phyloP scores from a whole-genome alignment of 768 basidiomycete species.

The Suillus alpinus region DNA sequence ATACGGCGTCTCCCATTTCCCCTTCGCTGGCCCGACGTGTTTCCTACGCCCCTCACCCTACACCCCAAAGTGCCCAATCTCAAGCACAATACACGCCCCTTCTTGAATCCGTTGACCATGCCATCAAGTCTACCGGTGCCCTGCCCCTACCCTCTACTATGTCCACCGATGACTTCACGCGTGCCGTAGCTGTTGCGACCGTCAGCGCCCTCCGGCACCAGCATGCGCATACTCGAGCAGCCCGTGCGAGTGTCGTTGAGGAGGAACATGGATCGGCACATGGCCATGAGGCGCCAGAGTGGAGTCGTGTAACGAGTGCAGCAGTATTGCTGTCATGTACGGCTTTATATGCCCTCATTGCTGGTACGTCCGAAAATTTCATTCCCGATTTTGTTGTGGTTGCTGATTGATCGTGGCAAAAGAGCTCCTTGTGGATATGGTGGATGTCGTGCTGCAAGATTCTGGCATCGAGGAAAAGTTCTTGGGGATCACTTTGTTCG shows the following conservation, averaged over 20 bases:
- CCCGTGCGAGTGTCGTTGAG: slow-evolving; percentile 40
- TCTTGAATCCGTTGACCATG: slow-evolving; percentile 75
- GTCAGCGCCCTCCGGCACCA: slow-evolving; percentile 87
- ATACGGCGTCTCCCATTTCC: slow-evolving; percentile 43
- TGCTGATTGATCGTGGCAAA: neutral
- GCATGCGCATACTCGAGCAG: slow-evolving; percentile 48
- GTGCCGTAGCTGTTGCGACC: slow-evolving; percentile 92
- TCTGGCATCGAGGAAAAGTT: slow-evolving; percentile 97
- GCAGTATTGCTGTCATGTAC: slow-evolving; percentile 90
- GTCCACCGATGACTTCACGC: slow-evolving; percentile 86
- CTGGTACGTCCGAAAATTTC: slow-evolving; percentile 57
- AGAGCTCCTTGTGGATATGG: slow-evolving; percentile 95
- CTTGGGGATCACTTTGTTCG: slow-evolving; percentile 93
- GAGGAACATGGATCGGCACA: slow-evolving; percentile 56
- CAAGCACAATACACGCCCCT: slow-evolving; percentile 50
- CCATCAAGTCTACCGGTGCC: slow-evolving; percentile 57
- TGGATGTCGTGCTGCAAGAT: slow-evolving; percentile 87
- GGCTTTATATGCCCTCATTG: slow-evolving; percentile 90
- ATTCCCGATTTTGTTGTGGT: neutral
- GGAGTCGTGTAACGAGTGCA: slow-evolving; percentile 88
- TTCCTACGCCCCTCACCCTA: slow-evolving; percentile 48
- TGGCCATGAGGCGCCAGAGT: slow-evolving; percentile 93
- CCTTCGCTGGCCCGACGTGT: slow-evolving; percentile 48
- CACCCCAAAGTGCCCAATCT: slow-evolving; percentile 27
- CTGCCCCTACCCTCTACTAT: slow-evolving; percentile 59